Percentiles rank a stretch among this genome's conserved stretches.
These are phyloP conservation scores for Petrea volubilis DNA, from an alignment of 257 asterid genomes.

Conservation along the genomic window DNA sequence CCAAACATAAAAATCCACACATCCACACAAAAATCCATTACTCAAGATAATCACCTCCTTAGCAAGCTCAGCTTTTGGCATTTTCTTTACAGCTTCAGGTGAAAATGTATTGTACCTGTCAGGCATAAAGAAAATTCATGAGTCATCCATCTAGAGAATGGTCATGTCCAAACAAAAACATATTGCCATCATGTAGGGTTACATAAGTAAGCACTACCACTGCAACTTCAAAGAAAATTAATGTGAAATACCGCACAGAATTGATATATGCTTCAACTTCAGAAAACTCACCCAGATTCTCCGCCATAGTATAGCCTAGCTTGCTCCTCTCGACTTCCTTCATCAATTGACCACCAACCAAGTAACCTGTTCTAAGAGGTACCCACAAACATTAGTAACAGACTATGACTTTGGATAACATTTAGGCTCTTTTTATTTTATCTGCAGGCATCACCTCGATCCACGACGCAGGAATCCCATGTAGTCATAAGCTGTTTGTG, in stretches of 20 bases:
- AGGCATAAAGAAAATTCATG: constrained; percentile 6
- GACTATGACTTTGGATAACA: not conserved
- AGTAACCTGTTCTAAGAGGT: constrained; percentile 54
- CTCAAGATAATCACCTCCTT: constrained; percentile 59
- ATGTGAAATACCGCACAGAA: not conserved
- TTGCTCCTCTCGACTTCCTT: constrained; percentile 91
- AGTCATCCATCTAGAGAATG: not conserved
- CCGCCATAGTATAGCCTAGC: constrained; percentile 75
- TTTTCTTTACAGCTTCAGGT: constrained; percentile 81
- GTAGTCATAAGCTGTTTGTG: constrained; percentile 58
- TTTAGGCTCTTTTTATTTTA: constrained; percentile 1
- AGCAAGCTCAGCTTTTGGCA: constrained; percentile 83
- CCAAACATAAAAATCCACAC: not conserved
- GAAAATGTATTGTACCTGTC: constrained; percentile 81
- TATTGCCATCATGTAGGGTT: not conserved
- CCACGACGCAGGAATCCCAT: constrained; percentile 84
- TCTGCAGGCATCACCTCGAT: constrained; percentile 55
- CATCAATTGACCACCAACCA: constrained; percentile 99
- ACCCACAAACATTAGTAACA: constrained; percentile 14
- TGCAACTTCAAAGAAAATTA: not conserved
- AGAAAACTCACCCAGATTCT: constrained; percentile 64
- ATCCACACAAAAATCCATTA: not conserved
- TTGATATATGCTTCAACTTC: not conserved
- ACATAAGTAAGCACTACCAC: not conserved
- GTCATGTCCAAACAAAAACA: not conserved